phyloP scores from a whole-genome alignment of 495 filamentous ascomycete species.

The Xylaria intraflava region DNA sequence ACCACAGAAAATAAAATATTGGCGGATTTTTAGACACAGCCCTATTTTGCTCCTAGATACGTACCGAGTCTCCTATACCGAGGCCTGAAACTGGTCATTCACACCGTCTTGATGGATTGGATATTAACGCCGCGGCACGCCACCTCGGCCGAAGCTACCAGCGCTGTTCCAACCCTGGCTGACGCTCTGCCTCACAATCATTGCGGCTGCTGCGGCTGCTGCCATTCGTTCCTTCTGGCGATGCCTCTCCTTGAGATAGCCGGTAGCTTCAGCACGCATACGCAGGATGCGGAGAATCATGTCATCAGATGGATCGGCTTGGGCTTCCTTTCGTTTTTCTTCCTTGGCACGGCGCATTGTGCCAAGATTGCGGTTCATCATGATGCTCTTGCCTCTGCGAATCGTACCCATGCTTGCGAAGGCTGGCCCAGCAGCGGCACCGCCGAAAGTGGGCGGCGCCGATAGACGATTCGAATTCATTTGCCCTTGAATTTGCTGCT shows the following conservation, averaged over 20 bases:
- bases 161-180: slow-evolving; percentile 53
- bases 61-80: background rate
- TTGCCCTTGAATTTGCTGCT: slow-evolving; percentile 48
- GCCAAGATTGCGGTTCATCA: slow-evolving; percentile 89
- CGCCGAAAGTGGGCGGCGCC: slow-evolving; percentile 56
- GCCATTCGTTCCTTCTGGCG: slow-evolving; percentile 91
- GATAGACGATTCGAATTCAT: slow-evolving; percentile 56
- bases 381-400: slow-evolving; percentile 82
- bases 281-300: slow-evolving; percentile 95
- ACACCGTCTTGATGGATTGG: slow-evolving; percentile 4
- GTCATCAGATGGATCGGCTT: slow-evolving; percentile 95
- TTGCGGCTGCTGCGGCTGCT: slow-evolving; percentile 81
- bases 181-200: slow-evolving; percentile 91
- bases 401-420: slow-evolving; percentile 68
- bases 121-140: slow-evolving; percentile 33
- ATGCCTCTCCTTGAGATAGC: slow-evolving; percentile 83
- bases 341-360: slow-evolving; percentile 95
- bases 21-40: background rate
- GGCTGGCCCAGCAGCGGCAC: slow-evolving; percentile 45
- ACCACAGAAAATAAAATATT: background rate
- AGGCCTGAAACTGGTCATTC: slow-evolving; percentile 13
- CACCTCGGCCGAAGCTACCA: slow-evolving; percentile 56
- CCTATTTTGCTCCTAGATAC: background rate
- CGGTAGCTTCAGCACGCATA: slow-evolving; percentile 91
- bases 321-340: slow-evolving; percentile 88